Conservation (phyloP, 345 rosid species). For the Populus euphratica region DNA sequence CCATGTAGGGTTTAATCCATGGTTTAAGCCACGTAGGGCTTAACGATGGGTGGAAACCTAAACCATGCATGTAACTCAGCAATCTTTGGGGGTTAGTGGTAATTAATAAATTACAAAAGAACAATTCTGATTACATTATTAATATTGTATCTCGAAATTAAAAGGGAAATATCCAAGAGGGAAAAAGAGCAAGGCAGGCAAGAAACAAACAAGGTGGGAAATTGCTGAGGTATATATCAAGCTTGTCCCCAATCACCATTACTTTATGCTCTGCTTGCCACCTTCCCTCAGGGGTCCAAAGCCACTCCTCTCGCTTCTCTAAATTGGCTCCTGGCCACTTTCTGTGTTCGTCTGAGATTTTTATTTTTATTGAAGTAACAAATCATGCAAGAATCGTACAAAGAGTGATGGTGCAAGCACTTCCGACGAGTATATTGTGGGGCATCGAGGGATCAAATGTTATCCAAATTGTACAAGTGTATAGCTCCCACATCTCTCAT, state of each 20-base stretch:
- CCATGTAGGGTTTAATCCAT: too few relatives aligned
- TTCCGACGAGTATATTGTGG: not conserved
- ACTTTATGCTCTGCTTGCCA: constrained; percentile 14
- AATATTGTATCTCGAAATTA: too few relatives aligned
- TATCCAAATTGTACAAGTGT: not conserved
- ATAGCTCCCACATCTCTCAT: constrained; percentile 3
- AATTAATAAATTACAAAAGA: not conserved
- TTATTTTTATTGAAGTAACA: not conserved
- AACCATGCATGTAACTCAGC: too few relatives aligned
- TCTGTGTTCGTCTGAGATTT: not conserved
- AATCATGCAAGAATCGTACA: not conserved
- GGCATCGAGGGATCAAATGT: not conserved
- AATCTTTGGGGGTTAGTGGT: too few relatives aligned
- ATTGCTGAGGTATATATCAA: constrained; percentile 8
- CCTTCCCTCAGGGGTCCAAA: not conserved
- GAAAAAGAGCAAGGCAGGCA: not conserved
- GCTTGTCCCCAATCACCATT: not conserved
- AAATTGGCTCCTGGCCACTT: not conserved
- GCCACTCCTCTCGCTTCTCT: not conserved
- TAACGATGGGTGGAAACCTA: too few relatives aligned
- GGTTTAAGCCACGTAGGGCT: too few relatives aligned
- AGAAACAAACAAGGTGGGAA: not conserved
- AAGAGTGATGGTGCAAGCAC: not conserved
- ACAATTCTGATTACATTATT: not conserved
- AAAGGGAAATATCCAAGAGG: not conserved